Evolutionary conservation across 2,329 filamentous ascomycete species (phyloP).

Genomic region (Alternaria hordeiaustralica): DNA sequence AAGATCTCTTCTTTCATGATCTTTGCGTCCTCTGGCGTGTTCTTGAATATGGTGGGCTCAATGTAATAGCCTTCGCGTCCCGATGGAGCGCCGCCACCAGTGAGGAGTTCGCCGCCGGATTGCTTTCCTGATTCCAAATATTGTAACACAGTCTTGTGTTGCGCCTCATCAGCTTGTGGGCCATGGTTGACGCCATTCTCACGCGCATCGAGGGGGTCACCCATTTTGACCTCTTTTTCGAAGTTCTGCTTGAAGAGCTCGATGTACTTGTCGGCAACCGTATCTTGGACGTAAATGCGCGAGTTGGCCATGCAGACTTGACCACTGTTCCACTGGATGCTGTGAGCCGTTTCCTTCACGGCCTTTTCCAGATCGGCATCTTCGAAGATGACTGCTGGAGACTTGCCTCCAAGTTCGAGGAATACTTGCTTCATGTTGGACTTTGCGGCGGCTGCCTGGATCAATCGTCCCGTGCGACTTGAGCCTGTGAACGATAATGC

Average conservation of each 20-base stretch:
- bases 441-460: slow-evolving; percentile 72
- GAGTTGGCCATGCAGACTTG: slow-evolving; percentile 68
- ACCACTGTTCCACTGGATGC: slow-evolving; percentile 62
- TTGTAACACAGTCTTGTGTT: slow-evolving; percentile 56
- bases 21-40: slow-evolving; percentile 77
- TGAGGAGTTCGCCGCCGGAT: slow-evolving; percentile 53
- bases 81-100: slow-evolving; percentile 38
- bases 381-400: slow-evolving; percentile 81
- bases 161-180: slow-evolving; percentile 59
- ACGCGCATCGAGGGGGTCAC: slow-evolving; percentile 70
- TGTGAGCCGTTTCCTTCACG: slow-evolving; percentile 58
- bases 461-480: slow-evolving; percentile 86
- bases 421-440: slow-evolving; percentile 86
- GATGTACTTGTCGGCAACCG: slow-evolving; percentile 56
- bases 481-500: slow-evolving; percentile 83
- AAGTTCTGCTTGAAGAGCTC: slow-evolving; percentile 49
- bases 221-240: slow-evolving; percentile 30
- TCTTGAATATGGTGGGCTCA: slow-evolving; percentile 79
- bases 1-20: slow-evolving; percentile 88
- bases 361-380: slow-evolving; percentile 81
- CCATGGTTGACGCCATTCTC: slow-evolving; percentile 73
- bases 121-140: slow-evolving; percentile 70
- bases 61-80: slow-evolving; percentile 53
- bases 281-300: slow-evolving; percentile 63
- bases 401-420: slow-evolving; percentile 86